These are phyloP conservation scores for Achaetomiella virescens DNA, from an alignment of 495 filamentous ascomycete species.

Conservation along the genomic window DNA sequence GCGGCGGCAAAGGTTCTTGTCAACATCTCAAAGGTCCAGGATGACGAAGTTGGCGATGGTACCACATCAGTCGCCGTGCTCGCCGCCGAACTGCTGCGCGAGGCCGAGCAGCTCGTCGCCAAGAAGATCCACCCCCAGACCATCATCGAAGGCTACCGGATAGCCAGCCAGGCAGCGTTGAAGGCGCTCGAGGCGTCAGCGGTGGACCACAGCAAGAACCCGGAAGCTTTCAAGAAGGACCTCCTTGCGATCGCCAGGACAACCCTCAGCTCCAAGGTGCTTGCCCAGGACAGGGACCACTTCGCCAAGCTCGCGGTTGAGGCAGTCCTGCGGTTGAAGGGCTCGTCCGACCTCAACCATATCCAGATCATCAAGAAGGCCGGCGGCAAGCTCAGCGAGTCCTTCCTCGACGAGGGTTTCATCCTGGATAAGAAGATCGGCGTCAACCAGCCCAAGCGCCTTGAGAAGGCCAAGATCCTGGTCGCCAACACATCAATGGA, in stretches of 20 bases:
- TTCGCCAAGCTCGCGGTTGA: conserved; percentile 90
- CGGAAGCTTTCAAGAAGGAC: conserved; percentile 80
- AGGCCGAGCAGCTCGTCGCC: conserved; percentile 94
- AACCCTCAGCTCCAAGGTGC: conserved; percentile 96
- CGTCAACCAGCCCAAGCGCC: conserved; percentile 93
- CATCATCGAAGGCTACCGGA: conserved; percentile 97
- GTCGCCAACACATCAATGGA: conserved; percentile 99
- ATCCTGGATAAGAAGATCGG: conserved; percentile 98
- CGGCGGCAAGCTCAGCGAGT: conserved; percentile 92
- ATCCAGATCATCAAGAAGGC: conserved; percentile 99
- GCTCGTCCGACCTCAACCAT: conserved; percentile 90
- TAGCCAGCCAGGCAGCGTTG: conserved; percentile 85
- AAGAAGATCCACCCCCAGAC: conserved; percentile 98
- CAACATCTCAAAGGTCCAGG: conserved; percentile 98
- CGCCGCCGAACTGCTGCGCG: conserved; percentile 88
- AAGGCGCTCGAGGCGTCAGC: conserved; percentile 75
- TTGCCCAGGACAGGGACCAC: conserved; percentile 87
- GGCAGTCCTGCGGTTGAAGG: conserved; percentile 82
- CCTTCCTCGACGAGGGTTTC: conserved; percentile 95
- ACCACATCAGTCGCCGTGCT: conserved; percentile 82
- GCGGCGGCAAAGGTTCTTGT: conserved; percentile 95
- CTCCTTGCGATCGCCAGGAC: conserved; percentile 86
- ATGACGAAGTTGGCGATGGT: conserved; percentile 96
- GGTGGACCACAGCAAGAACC: conserved; percentile 79
- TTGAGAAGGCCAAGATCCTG: conserved; percentile 97